Evolutionary conservation across 176 grass and related monocot species (phyloP).

Genomic region (Melocanna baccifera): DNA sequence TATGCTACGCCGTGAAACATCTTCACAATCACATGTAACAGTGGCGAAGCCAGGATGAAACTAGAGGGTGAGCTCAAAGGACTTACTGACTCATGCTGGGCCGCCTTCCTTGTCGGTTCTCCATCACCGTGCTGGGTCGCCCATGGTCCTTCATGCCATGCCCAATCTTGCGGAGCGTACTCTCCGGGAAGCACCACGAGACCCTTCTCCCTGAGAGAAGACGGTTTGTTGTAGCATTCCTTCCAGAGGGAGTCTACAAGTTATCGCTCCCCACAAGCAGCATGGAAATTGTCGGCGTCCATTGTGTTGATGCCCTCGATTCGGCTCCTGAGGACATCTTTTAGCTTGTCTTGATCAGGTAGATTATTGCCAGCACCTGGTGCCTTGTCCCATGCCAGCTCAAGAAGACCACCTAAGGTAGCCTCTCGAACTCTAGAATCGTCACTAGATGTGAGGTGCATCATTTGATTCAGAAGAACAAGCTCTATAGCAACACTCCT

Average conservation of each 20-base stretch:
- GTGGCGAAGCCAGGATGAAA: too few species aligned
- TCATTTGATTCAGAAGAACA: constrained; percentile 61
- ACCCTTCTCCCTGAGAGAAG: constrained; percentile 68
- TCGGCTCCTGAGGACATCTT: constrained; percentile 56
- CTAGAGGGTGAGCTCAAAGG: too few species aligned
- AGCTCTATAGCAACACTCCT: constrained; percentile 47
- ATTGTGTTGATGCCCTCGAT: constrained; percentile 62
- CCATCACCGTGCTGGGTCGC: too few species aligned
- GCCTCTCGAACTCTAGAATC: constrained; percentile 64
- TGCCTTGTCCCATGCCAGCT: constrained; percentile 51
- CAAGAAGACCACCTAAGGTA: constrained; percentile 58
- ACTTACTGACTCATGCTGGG: too few species aligned
- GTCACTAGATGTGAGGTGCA: constrained; percentile 62
- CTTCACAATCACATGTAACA: too few species aligned
- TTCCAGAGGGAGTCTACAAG: constrained; percentile 86
- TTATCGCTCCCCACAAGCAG: constrained; percentile 73
- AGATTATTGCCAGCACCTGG: not conserved
- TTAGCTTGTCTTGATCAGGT: constrained; percentile 64
- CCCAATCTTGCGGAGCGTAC: constrained; percentile 31
- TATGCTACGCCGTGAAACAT: too few species aligned
- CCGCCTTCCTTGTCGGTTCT: too few species aligned
- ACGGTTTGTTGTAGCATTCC: constrained; percentile 67
- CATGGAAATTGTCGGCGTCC: constrained; percentile 56
- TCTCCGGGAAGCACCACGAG: constrained; percentile 80
- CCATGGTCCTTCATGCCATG: too few species aligned